phyloP scores from a whole-genome alignment of 2,329 filamentous ascomycete species.

The Laburnicola sp. region DNA sequence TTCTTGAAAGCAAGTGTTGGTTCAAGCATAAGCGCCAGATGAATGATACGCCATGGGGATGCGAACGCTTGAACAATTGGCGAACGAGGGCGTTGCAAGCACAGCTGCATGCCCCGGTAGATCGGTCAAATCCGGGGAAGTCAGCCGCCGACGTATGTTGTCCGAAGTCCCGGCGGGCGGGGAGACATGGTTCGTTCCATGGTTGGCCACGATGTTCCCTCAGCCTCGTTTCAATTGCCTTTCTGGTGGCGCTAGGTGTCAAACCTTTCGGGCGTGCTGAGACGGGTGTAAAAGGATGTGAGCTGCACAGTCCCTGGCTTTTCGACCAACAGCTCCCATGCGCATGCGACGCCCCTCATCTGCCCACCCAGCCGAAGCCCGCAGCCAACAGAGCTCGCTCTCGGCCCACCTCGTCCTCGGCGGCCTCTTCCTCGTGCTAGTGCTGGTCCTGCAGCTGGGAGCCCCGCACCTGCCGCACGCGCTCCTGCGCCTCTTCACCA shows the following conservation, averaged over 20 bases:
- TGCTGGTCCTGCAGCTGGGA: conserved; percentile 40
- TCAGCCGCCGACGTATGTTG: no score
- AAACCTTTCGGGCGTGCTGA: not conserved
- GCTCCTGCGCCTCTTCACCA: conserved; percentile 30
- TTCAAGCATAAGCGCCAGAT: no score
- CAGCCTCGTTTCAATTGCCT: conserved; percentile 19
- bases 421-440: conserved; percentile 39
- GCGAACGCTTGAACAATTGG: no score
- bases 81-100: no score
- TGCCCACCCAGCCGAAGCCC: conserved; percentile 15
- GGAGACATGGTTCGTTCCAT: no score
- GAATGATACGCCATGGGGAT: no score
- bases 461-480: conserved; percentile 42
- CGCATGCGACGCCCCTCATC: conserved; percentile 13
- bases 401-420: conserved; percentile 30
- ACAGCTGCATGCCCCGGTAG: no score
- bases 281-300: not conserved
- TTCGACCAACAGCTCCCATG: conserved; percentile 4
- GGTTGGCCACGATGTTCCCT: no score
- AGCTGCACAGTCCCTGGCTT: conserved; percentile 1
- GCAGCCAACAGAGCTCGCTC: conserved; percentile 12
- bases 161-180: not conserved
- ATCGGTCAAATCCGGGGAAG: no score
- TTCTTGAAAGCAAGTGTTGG: no score
- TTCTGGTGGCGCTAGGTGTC: conserved; percentile 14